A percentile compares a stretch with the other conserved stretches of the same genome.
phyloP scores from a whole-genome alignment of 345 rosid species.

The Eucalyptus albens region DNA sequence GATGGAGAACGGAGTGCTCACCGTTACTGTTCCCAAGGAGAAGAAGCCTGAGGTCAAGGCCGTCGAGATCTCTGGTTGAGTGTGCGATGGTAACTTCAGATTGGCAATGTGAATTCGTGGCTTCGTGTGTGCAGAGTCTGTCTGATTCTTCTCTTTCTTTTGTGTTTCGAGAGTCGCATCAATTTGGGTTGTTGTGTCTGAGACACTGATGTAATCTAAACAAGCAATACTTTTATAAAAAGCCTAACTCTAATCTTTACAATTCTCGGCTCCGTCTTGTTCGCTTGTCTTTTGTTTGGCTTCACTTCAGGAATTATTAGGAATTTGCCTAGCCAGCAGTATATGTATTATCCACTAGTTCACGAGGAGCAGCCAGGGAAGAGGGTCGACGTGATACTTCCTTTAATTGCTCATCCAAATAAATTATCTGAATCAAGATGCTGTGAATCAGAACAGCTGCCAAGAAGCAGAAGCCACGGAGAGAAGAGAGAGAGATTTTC shows the following conservation, averaged over 20 bases:
- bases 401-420: neutral
- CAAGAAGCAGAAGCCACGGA: neutral
- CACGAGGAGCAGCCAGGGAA: neutral
- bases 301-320: neutral
- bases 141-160: neutral
- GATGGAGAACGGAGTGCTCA: conserved; percentile 8
- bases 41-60: neutral
- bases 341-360: neutral
- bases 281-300: neutral
- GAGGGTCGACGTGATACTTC: neutral
- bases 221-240: neutral
- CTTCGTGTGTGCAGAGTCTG: neutral
- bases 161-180: neutral
- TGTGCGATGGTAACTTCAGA: neutral
- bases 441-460: neutral
- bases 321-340: neutral
- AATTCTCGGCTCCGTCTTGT: neutral
- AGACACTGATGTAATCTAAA: neutral
- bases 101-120: neutral
- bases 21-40: conserved; percentile 3
- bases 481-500: neutral
- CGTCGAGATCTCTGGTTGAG: conserved; percentile 7
- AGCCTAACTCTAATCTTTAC: neutral
- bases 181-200: neutral
- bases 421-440: neutral